Evolutionary conservation across 2,329 filamentous ascomycete species (phyloP).

Genomic region (Cryphonectria radicalis): DNA sequence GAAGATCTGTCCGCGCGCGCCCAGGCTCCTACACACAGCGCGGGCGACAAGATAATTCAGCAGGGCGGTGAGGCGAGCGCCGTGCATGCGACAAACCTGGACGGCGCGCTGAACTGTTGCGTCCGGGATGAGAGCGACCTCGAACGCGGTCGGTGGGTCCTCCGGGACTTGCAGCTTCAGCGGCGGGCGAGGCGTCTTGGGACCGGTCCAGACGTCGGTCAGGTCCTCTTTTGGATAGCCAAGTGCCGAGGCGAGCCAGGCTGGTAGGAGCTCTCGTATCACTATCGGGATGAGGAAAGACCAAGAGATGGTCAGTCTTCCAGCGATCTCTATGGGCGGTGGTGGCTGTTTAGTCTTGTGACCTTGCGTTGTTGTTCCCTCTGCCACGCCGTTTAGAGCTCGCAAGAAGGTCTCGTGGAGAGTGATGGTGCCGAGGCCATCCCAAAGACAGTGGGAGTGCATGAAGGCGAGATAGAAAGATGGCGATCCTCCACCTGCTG

Average conservation of each 20-base stretch:
- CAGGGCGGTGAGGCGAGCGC: neutral
- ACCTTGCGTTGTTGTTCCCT: neutral
- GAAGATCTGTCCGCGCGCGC: neutral
- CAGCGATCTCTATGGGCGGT: neutral
- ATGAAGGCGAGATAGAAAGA: neutral
- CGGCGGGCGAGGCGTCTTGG: neutral
- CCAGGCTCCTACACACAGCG: neutral
- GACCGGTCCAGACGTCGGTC: neutral
- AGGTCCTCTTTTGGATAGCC: neutral
- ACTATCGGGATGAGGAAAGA: neutral
- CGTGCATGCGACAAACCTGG: neutral
- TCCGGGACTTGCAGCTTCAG: neutral
- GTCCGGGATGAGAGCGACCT: neutral
- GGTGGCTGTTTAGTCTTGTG: neutral
- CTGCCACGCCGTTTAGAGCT: neutral
- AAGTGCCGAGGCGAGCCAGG: neutral
- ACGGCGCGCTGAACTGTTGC: neutral
- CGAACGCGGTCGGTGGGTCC: neutral
- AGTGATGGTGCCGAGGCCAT: neutral
- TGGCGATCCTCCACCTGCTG: neutral
- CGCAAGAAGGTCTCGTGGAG: neutral
- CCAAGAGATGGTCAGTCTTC: neutral
- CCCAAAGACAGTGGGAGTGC: slow-evolving; percentile 1
- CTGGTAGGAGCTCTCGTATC: neutral
- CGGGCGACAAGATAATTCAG: neutral